phyloP scores from a whole-genome alignment of 2,329 filamentous ascomycete species.

The Alternaria metachromatica region DNA sequence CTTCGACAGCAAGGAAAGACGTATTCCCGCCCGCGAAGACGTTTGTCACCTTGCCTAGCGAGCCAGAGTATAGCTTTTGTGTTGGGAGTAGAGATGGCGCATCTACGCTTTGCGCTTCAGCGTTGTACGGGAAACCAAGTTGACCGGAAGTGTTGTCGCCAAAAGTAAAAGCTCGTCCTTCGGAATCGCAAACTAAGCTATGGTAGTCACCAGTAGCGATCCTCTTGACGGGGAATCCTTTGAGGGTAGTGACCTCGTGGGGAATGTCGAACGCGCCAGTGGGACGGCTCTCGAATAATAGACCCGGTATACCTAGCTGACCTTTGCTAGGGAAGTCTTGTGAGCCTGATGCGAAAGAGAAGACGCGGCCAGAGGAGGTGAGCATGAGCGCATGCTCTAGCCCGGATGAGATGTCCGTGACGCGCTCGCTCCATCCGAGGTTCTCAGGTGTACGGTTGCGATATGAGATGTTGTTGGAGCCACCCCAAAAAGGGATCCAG shows the following conservation, averaged over 20 bases:
- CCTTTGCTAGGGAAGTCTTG: constrained; percentile 80
- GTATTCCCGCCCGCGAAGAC: constrained; percentile 87
- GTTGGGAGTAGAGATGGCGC: constrained; percentile 74
- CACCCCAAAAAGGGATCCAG: constrained; percentile 79
- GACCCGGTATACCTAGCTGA: constrained; percentile 83
- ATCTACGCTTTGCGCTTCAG: constrained; percentile 68
- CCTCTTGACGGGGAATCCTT: constrained; percentile 72
- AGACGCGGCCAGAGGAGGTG: constrained; percentile 84
- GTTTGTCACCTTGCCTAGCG: constrained; percentile 71
- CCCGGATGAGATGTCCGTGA: constrained; percentile 77
- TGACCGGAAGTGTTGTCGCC: constrained; percentile 94
- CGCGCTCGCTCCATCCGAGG: constrained; percentile 72
- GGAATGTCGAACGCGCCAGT: constrained; percentile 79
- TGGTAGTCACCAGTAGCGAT: constrained; percentile 89
- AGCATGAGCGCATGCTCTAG: constrained; percentile 86
- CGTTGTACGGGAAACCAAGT: constrained; percentile 77
- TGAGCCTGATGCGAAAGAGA: constrained; percentile 82
- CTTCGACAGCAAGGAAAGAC: constrained; percentile 87
- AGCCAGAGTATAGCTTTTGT: constrained; percentile 73
- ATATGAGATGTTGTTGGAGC: constrained; percentile 69
- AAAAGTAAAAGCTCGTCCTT: constrained; percentile 82
- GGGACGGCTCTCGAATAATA: constrained; percentile 81
- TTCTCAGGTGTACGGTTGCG: constrained; percentile 71
- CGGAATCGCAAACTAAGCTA: constrained; percentile 76
- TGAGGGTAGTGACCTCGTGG: constrained; percentile 77